Evolutionary conservation across 129 eudicot species (phyloP).

Genomic region (Centrapalus pauciflorus): DNA sequence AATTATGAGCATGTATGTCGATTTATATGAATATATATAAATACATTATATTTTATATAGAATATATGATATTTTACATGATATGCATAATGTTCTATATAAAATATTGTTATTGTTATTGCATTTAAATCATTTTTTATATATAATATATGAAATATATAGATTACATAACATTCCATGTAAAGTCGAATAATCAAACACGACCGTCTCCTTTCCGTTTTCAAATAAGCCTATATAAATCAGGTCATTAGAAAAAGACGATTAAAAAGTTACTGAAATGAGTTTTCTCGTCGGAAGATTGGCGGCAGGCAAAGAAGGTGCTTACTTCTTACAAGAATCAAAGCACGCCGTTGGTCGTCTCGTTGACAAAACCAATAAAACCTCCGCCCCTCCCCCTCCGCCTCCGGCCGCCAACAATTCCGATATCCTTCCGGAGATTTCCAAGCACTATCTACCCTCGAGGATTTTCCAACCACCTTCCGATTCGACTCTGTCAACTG

Average conservation of each 20-base stretch:
- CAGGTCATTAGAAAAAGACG: background rate
- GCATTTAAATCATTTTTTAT: too few relatives aligned
- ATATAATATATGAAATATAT: too few relatives aligned
- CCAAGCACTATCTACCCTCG: conserved; percentile 72
- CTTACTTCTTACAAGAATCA: conserved; percentile 83
- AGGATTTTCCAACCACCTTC: conserved; percentile 40
- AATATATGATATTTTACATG: too few relatives aligned
- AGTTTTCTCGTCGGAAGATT: conserved; percentile 87
- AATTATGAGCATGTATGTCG: too few relatives aligned
- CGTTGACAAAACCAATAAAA: conserved; percentile 32
- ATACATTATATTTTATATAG: too few relatives aligned
- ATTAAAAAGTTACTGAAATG: conserved; percentile 19
- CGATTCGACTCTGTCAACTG: conserved; percentile 42
- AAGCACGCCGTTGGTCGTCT: conserved; percentile 71
- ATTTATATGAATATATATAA: too few relatives aligned
- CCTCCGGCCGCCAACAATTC: conserved; percentile 22
- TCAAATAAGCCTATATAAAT: conserved; percentile 23
- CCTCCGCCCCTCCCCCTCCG: conserved; percentile 9
- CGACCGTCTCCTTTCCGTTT: background rate
- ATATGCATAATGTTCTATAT: too few relatives aligned
- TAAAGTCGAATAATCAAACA: background rate
- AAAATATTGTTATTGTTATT: too few relatives aligned
- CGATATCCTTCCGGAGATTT: conserved; percentile 77
- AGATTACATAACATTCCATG: too few relatives aligned
- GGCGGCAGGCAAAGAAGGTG: conserved; percentile 71